Evolutionary conservation across 768 basidiomycete species (phyloP).

Genomic region (Kwoniella heveanensis): DNA sequence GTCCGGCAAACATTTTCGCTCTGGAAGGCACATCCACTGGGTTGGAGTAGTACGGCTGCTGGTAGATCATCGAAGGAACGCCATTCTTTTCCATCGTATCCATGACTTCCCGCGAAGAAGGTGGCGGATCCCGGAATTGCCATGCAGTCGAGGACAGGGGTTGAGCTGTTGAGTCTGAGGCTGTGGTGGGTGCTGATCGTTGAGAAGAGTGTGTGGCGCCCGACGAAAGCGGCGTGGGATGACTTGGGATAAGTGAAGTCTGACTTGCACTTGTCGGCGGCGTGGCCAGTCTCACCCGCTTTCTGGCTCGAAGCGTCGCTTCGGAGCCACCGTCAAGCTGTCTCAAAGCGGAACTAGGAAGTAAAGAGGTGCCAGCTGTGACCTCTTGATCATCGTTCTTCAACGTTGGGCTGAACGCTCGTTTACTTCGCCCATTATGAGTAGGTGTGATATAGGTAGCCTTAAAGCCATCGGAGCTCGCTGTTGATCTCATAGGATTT

Average conservation of each 20-base stretch:
- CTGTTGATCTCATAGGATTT: background rate
- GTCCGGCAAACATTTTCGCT: slow-evolving; percentile 77
- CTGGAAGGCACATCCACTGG: slow-evolving; percentile 68
- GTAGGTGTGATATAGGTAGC: slow-evolving; percentile 8
- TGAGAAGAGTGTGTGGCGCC: slow-evolving; percentile 8
- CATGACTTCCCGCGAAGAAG: slow-evolving; percentile 17
- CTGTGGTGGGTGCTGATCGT: slow-evolving; percentile 10
- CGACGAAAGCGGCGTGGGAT: slow-evolving; percentile 15
- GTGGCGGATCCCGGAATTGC: slow-evolving; percentile 24
- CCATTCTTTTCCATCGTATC: slow-evolving; percentile 56
- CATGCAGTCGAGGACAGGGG: slow-evolving; percentile 33
- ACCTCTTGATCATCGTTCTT: slow-evolving; percentile 12
- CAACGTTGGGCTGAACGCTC: slow-evolving; percentile 19
- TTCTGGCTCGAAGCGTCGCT: slow-evolving; percentile 22
- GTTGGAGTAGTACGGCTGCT: slow-evolving; percentile 77
- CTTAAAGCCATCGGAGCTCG: slow-evolving; percentile 1
- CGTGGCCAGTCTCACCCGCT: slow-evolving; percentile 42
- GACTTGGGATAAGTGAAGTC: slow-evolving; percentile 15
- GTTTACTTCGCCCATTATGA: slow-evolving; percentile 10
- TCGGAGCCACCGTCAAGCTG: background rate
- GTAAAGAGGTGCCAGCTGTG: slow-evolving; percentile 10
- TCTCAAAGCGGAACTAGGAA: slow-evolving; percentile 14
- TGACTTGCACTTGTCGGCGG: slow-evolving; percentile 22
- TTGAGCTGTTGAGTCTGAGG: slow-evolving; percentile 25
- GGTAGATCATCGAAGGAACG: slow-evolving; percentile 68